Conservation (phyloP, 2,329 filamentous ascomycete species). For the Thermothelomyces thermophilus region DNA sequence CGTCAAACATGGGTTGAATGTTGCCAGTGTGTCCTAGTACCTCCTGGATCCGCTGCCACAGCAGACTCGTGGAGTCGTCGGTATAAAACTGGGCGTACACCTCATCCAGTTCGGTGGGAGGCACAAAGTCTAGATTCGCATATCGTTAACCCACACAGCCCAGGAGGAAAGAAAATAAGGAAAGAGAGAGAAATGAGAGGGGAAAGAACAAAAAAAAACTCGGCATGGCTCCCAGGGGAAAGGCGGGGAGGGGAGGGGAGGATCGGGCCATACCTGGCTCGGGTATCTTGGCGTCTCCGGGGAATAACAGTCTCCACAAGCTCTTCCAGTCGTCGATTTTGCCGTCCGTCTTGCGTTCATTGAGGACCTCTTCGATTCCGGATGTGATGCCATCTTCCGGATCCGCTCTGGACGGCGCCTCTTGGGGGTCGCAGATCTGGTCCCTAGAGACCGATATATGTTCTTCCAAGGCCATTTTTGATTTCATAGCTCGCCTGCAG, state of each 20-base stretch:
- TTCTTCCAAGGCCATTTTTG: conserved; percentile 11
- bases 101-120: conserved; percentile 23
- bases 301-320: conserved; percentile 22
- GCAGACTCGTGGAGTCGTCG: neutral
- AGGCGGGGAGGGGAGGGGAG: no score
- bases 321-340: conserved; percentile 22
- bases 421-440: conserved; percentile 16
- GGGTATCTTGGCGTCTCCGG: conserved; percentile 3
- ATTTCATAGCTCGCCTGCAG: conserved; percentile 18
- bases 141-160: neutral
- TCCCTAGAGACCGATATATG: conserved; percentile 15
- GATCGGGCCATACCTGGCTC: conserved; percentile 10
- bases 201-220: no score
- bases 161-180: no score
- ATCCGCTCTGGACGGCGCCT: conserved; percentile 9
- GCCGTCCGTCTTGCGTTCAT: conserved; percentile 19
- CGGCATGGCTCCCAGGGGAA: no score
- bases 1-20: neutral
- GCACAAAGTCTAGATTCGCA: conserved; percentile 19
- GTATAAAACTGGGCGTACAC: conserved; percentile 18
- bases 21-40: neutral
- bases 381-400: conserved; percentile 25
- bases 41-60: conserved; percentile 4
- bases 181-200: no score
- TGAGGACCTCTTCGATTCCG: conserved; percentile 17